Conservation (phyloP, 169 alveolate genomes). For the Theileria annulata region DNA sequence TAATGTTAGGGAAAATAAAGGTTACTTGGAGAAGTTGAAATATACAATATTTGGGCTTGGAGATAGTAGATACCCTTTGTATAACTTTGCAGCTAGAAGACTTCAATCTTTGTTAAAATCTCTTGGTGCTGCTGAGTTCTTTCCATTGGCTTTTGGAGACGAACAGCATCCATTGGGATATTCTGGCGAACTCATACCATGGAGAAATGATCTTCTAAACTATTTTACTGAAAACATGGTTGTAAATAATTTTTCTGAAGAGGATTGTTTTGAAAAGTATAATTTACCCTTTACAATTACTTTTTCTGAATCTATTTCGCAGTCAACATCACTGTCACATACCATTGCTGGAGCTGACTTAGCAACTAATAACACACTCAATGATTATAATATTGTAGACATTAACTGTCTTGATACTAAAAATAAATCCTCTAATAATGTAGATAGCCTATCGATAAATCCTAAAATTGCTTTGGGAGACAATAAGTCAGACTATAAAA, state of each 20-base stretch:
- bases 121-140: conserved; percentile 33
- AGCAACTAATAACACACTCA: neutral
- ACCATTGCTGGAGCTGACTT: neutral
- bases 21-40: neutral
- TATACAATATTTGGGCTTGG: conserved; percentile 65
- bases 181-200: conserved; percentile 46
- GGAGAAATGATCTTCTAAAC: conserved; percentile 39
- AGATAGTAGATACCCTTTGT: conserved; percentile 58
- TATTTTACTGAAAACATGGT: neutral
- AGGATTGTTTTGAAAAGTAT: neutral
- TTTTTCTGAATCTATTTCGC: neutral
- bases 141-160: conserved; percentile 45
- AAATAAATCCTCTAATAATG: too few species aligned
- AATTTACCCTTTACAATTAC: neutral
- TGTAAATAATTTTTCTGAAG: neutral
- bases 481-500: neutral
- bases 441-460: neutral
- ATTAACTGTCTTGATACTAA: too few species aligned
- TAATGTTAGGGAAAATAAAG: neutral
- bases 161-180: conserved; percentile 69
- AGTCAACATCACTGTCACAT: neutral
- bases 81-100: conserved; percentile 59
- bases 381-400: neutral
- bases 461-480: neutral
- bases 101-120: conserved; percentile 28